Percentiles rank a stretch among this genome's conserved stretches.
These are phyloP conservation scores for Beauveria scarabaeidicola DNA, from an alignment of 2,329 filamentous ascomycete species.

Conservation along the genomic window DNA sequence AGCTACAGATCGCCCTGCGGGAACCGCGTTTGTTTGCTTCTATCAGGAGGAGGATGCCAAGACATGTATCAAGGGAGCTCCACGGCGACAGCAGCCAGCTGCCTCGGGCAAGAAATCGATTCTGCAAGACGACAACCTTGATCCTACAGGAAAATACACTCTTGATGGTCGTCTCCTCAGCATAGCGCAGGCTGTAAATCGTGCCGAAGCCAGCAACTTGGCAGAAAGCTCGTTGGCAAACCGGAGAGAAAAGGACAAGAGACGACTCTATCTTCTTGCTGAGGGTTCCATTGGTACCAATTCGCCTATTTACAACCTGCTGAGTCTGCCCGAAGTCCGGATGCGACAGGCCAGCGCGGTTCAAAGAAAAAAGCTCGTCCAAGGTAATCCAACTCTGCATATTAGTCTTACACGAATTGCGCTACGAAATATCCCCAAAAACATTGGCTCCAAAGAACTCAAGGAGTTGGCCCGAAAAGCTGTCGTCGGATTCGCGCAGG, in stretches of 20 bases:
- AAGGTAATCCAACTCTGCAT: slow-evolving; percentile 83
- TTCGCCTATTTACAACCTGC: slow-evolving; percentile 65
- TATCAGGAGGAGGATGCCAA: slow-evolving; percentile 67
- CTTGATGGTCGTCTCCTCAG: slow-evolving; percentile 83
- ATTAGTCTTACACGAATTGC: slow-evolving; percentile 84
- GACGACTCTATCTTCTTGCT: slow-evolving; percentile 75
- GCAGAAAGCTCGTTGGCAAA: slow-evolving; percentile 58
- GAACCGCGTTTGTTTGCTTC: slow-evolving; percentile 94
- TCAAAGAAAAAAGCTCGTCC: slow-evolving; percentile 83
- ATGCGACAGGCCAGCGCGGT: slow-evolving; percentile 81
- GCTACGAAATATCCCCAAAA: slow-evolving; percentile 80
- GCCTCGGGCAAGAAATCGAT: slow-evolving; percentile 66
- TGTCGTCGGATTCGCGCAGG: slow-evolving; percentile 87
- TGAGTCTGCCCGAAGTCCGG: slow-evolving; percentile 72
- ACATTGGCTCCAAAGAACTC: slow-evolving; percentile 74
- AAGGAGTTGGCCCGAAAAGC: slow-evolving; percentile 86
- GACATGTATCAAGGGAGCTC: slow-evolving; percentile 66
- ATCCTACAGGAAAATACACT: slow-evolving; percentile 78
- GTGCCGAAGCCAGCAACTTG: slow-evolving; percentile 67
- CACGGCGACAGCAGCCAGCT: slow-evolving; percentile 42
- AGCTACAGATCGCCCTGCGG: slow-evolving; percentile 75
- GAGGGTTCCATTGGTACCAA: slow-evolving; percentile 78
- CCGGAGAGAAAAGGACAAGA: slow-evolving; percentile 73
- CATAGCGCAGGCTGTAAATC: slow-evolving; percentile 76
- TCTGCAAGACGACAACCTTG: slow-evolving; percentile 75